Conservation (phyloP, 805 yeast genomes). For the Saccharomycopsis sp. region DNA sequence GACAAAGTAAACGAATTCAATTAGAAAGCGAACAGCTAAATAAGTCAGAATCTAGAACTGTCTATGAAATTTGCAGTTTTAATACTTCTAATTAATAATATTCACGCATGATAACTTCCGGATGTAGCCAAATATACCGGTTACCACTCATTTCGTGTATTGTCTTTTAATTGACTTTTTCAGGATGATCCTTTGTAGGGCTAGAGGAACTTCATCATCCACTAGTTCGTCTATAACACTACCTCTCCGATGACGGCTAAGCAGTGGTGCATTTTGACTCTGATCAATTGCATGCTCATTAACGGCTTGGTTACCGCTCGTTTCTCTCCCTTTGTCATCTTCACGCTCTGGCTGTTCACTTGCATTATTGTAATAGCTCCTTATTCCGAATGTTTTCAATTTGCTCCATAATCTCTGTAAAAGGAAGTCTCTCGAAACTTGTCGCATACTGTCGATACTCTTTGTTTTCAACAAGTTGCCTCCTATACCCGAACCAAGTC, state of each 20-base stretch:
- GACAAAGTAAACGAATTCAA: too few species aligned
- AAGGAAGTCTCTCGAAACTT: conserved; percentile 1
- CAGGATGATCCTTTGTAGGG: conserved; percentile 33
- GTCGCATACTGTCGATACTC: conserved; percentile 9
- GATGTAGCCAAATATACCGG: background rate
- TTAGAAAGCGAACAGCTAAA: too few species aligned
- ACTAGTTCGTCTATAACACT: conserved; percentile 12
- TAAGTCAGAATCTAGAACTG: too few species aligned
- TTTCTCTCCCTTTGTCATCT: background rate
- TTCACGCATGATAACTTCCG: too few species aligned
- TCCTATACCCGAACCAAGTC: background rate
- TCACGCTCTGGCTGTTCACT: background rate
- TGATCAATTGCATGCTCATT: background rate
- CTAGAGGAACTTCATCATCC: conserved; percentile 33
- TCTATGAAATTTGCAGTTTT: too few species aligned
- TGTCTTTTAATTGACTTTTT: conserved; percentile 19
- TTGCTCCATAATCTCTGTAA: background rate
- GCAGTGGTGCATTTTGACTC: background rate
- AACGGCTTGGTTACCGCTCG: background rate
- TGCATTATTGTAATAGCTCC: background rate
- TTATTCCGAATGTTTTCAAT: background rate
- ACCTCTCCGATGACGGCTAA: conserved; percentile 1
- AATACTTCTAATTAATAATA: too few species aligned
- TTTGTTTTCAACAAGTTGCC: background rate
- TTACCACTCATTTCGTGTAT: background rate